Evolutionary conservation across 176 grass and related monocot species (phyloP), one percentile per base, ranked within the genome.

Genomic region (maize (Zea mays)): DNA sequence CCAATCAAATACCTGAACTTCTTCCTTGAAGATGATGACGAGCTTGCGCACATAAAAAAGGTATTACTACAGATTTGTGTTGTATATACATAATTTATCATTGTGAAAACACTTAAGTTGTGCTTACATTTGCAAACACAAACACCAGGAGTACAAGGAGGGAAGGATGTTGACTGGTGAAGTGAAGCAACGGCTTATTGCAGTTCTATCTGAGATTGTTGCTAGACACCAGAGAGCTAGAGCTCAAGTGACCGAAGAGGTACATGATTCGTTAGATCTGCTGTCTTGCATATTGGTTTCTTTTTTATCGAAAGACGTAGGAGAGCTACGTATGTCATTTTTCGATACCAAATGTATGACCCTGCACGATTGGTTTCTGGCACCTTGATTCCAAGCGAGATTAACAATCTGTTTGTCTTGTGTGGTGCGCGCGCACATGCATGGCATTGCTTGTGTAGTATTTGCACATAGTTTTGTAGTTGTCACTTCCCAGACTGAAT

Each of bases 1-100:
- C 75, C 96, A 62, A 73, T 95, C 61, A 99, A 99, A 68, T 99
- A 90, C 69, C 69, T 99, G 19, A 86, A 89, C 91, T 99, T 99
- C 88, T 99, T 99, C 87, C 92, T 99, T 78, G 96, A 99, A 56
- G 92, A 99, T 69, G 96, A 95, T 66, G 87, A 82, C 8, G 92
- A 93, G 67, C 92, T 99, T 4, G 80, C 86, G 35, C 66, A 76
- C 65, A 89, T 95, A 73, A 95, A 81, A 84, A 93, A 92, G 92
- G 96, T 95, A 92, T 68, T 56, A 49, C 14, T 69, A 52, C 21
- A 50, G 71, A 38, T 63, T 67, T 71, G 43, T 52, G 66, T 9
- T 51, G n/a, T 61, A 42, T 7, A 73, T 7, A 60, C 67, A 62
- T 75, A 80, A 38, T 48, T 65, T 73, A 39, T 39, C 38, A 58